phyloP scores from a whole-genome alignment of 805 yeast species.

The Saccharomyces cerevisiae region DNA sequence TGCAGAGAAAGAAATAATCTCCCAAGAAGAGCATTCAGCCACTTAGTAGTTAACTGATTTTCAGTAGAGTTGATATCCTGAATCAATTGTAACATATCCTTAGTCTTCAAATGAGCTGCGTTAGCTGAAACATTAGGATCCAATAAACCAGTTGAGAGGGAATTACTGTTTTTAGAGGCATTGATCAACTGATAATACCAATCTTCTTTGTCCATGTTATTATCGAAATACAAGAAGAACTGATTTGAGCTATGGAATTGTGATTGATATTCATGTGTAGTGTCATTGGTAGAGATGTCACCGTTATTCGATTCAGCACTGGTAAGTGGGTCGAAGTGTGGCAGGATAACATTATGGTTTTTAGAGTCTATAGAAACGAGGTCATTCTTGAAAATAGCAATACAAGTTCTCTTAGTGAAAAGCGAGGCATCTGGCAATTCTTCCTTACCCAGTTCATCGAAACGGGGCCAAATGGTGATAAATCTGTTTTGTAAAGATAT shows the following conservation, averaged over 20 bases:
- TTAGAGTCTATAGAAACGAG: constrained; percentile 14
- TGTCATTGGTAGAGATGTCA: constrained; percentile 1
- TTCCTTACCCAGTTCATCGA: constrained; percentile 30
- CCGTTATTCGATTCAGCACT: neutral
- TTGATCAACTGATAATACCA: constrained; percentile 82
- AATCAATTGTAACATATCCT: constrained; percentile 64
- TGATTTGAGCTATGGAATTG: constrained; percentile 16
- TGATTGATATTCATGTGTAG: neutral
- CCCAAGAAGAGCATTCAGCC: constrained; percentile 87
- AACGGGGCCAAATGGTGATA: constrained; percentile 79
- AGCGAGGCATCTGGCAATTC: constrained; percentile 55
- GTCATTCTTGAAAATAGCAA: constrained; percentile 54
- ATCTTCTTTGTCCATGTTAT: constrained; percentile 80
- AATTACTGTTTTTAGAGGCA: constrained; percentile 46
- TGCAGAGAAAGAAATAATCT: constrained; percentile 72
- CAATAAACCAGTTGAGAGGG: constrained; percentile 20
- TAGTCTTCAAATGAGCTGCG: constrained; percentile 62
- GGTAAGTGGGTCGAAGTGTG: neutral
- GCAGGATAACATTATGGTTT: constrained; percentile 1
- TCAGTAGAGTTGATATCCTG: constrained; percentile 75
- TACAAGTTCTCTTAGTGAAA: constrained; percentile 72
- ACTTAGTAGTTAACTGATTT: constrained; percentile 72
- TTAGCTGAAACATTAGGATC: constrained; percentile 63
- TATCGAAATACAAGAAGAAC: constrained; percentile 65
- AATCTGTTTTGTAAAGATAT: constrained; percentile 64